phyloP scores from a whole-genome alignment of 352 stramenopile species.

The Thraustochytrium sp. region DNA sequence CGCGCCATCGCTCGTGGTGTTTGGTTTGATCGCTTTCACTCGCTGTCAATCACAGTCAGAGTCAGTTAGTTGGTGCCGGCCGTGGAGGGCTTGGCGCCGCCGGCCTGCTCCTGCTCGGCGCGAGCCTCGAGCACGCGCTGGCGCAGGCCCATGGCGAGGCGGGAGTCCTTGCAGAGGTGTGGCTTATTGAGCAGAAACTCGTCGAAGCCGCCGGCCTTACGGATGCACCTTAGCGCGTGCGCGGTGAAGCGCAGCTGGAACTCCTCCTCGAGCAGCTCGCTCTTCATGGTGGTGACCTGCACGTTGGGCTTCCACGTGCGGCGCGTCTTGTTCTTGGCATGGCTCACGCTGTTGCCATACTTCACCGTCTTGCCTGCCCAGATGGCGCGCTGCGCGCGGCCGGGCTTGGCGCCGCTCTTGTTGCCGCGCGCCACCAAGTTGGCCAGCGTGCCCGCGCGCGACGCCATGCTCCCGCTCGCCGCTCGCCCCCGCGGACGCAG shows the following conservation, averaged over 20 bases:
- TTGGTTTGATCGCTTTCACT: too few relatives aligned
- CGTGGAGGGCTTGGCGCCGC: too few relatives aligned
- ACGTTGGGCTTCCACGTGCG: conserved; percentile 50
- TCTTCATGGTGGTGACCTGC: conserved; percentile 44
- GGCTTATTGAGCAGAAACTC: conserved; percentile 53
- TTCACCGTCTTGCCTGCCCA: conserved; percentile 45
- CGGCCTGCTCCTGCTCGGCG: not conserved
- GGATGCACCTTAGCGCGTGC: conserved; percentile 50
- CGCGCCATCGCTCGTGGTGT: too few relatives aligned
- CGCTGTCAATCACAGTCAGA: too few relatives aligned
- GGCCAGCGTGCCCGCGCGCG: not conserved
- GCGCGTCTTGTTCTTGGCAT: conserved; percentile 49
- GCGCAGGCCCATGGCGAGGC: conserved; percentile 13
- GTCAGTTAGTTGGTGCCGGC: too few relatives aligned
- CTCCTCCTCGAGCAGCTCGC: conserved; percentile 50
- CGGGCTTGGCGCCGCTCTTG: not conserved
- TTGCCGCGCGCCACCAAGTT: not conserved
- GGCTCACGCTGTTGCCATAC: conserved; percentile 53
- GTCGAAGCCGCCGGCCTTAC: conserved; percentile 52
- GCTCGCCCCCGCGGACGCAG: not conserved
- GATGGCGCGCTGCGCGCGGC: conserved; percentile 42
- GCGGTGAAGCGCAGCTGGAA: conserved; percentile 47
- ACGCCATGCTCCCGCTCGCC: not conserved
- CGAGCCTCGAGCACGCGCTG: not conserved
- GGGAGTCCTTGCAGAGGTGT: conserved; percentile 31